These are phyloP conservation scores for Xylariomycetidae sp. DNA, from an alignment of 2,329 filamentous ascomycete genomes.

Conservation along the genomic window DNA sequence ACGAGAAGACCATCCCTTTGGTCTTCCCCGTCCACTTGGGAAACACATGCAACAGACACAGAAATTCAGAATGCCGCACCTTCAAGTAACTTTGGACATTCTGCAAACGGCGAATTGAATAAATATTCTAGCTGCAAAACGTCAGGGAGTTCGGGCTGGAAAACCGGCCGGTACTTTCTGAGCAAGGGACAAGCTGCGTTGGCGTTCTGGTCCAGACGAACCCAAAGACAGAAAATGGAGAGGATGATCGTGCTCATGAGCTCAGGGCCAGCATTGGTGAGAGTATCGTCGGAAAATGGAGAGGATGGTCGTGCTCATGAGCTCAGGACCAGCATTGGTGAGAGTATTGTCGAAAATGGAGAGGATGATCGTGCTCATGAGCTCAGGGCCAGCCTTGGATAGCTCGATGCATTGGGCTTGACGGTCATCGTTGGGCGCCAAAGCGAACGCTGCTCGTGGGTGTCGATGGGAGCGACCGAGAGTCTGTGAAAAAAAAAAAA, in stretches of 20 bases:
- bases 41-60: too few species aligned
- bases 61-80: too few species aligned
- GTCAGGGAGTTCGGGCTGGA: conserved; percentile 45
- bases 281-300: conserved; percentile 49
- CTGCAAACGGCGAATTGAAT: conserved; percentile 45
- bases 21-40: too few species aligned
- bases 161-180: conserved; percentile 42
- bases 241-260: conserved; percentile 48
- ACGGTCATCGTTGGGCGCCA: too few species aligned
- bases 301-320: conserved; percentile 47
- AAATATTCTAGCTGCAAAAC: conserved; percentile 41
- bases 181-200: conserved; percentile 40
- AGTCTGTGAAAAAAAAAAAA: too few species aligned
- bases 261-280: too few species aligned
- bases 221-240: conserved; percentile 51
- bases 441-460: too few species aligned
- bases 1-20: too few species aligned
- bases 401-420: too few species aligned
- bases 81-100: conserved; percentile 47
- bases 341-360: conserved; percentile 51
- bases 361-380: conserved; percentile 47
- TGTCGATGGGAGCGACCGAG: too few species aligned
- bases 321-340: too few species aligned
- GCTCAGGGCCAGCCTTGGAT: too few species aligned
- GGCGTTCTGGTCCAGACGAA: conserved; percentile 46